Evolutionary conservation across 2,329 filamentous ascomycete species (phyloP).

Genomic region (Nigrospora osmanthi): DNA sequence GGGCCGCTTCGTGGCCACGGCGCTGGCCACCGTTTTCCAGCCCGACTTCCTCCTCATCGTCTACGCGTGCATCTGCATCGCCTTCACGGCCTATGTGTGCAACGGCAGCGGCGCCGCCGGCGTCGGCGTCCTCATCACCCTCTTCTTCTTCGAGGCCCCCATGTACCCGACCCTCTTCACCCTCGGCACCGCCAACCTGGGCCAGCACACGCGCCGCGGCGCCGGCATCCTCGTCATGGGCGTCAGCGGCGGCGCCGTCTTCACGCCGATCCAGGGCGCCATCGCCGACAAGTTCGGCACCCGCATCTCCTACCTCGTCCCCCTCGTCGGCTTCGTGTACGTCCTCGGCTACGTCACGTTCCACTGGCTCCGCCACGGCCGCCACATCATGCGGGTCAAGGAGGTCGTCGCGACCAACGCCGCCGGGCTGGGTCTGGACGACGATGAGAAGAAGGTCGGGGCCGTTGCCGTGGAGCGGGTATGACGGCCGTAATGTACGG

Average conservation of each 20-base stretch:
- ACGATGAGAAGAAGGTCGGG: background rate
- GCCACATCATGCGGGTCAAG: conserved; percentile 21
- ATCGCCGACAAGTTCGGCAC: conserved; percentile 29
- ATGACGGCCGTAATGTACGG: background rate
- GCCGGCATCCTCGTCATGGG: conserved; percentile 7
- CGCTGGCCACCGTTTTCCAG: conserved; percentile 16
- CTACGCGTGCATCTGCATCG: conserved; percentile 66
- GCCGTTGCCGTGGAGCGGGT: background rate
- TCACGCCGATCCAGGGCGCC: conserved; percentile 5
- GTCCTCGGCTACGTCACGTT: conserved; percentile 21
- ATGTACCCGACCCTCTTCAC: conserved; percentile 6
- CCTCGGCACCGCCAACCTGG: conserved; percentile 4
- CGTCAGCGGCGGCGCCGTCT: conserved; percentile 4
- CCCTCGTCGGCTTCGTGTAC: conserved; percentile 31
- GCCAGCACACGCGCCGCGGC: conserved; percentile 5
- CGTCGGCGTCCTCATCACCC: conserved; percentile 2
- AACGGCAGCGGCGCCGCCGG: background rate
- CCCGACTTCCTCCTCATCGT: conserved; percentile 37
- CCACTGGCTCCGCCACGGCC: conserved; percentile 23
- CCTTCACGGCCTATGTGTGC: conserved; percentile 34
- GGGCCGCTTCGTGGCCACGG: conserved; percentile 52
- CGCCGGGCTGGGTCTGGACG: background rate
- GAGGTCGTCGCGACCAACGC: conserved; percentile 12
- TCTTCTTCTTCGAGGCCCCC: conserved; percentile 7
- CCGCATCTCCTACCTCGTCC: conserved; percentile 33